Percentiles rank a stretch among this genome's conserved stretches.
Conservation (phyloP, 208 protist genomes). For the Leishmania aethiopica region DNA sequence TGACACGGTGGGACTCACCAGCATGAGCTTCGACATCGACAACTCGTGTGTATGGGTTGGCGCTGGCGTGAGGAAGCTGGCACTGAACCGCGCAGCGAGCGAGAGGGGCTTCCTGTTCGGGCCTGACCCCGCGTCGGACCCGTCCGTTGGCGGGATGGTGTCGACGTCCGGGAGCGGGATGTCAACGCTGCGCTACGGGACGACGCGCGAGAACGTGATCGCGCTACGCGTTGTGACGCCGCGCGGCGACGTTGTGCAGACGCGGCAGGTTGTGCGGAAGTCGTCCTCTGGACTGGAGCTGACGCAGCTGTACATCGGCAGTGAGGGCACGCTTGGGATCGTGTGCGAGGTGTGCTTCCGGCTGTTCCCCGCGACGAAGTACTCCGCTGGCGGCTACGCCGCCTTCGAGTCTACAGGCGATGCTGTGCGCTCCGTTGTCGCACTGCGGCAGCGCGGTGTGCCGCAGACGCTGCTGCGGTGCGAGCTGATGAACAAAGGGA, state of each 20-base stretch:
- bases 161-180: constrained; percentile 75
- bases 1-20: constrained; percentile 38
- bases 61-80: constrained; percentile 64
- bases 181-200: constrained; percentile 81
- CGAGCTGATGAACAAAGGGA: constrained; percentile 71
- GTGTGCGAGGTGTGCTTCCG: constrained; percentile 78
- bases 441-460: constrained; percentile 47
- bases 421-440: constrained; percentile 55
- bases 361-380: constrained; percentile 49
- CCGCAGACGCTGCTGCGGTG: constrained; percentile 65
- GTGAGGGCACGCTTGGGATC: constrained; percentile 91
- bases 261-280: constrained; percentile 78
- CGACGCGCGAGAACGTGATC: constrained; percentile 82
- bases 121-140: constrained; percentile 59
- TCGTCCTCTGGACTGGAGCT: constrained; percentile 90
- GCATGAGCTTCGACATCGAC: constrained; percentile 47
- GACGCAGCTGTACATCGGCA: constrained; percentile 88
- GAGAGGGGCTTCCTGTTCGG: constrained; percentile 54
- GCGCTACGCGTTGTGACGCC: constrained; percentile 65
- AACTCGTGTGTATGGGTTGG: constrained; percentile 73
- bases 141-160: constrained; percentile 79
- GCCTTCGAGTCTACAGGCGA: constrained; percentile 48
- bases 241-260: constrained; percentile 58
- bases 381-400: constrained; percentile 47
- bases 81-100: constrained; percentile 33